A percentile compares a stretch with the other conserved stretches of the same genome.
Conservation (phyloP, 805 yeast species). For the Cyberlindnera sargentensis region DNA sequence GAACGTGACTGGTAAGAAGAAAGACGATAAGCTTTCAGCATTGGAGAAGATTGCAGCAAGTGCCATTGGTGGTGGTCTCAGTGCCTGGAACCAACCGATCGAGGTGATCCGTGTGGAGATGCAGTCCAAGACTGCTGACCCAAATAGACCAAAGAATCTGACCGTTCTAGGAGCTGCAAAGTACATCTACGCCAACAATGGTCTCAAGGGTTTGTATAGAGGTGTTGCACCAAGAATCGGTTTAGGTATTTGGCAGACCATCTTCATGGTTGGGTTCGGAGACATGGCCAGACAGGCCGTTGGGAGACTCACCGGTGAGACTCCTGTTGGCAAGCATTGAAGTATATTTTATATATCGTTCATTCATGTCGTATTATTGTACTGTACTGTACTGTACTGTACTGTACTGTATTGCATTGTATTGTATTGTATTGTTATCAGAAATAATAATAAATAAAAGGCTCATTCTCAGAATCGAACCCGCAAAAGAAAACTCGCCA, state of each 20-base stretch:
- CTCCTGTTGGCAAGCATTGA: conserved; percentile 29
- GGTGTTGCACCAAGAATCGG: conserved; percentile 98
- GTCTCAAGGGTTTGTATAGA: conserved; percentile 84
- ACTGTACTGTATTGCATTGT: no score
- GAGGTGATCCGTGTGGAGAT: conserved; percentile 97
- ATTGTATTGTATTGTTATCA: no score
- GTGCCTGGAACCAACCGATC: conserved; percentile 99
- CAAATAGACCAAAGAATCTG: conserved; percentile 90
- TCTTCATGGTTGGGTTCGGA: conserved; percentile 97
- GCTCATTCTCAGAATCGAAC: no score
- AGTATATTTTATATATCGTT: no score
- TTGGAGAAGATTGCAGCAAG: conserved; percentile 79
- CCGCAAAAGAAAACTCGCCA: no score
- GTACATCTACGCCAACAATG: conserved; percentile 78
- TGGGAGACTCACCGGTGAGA: conserved; percentile 53
- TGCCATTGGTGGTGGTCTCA: conserved; percentile 92
- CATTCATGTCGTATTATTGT: no score
- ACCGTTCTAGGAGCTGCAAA: conserved; percentile 69
- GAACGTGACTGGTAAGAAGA: conserved; percentile 49
- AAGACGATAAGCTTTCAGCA: conserved; percentile 59
- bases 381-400: no score
- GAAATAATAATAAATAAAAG: no score
- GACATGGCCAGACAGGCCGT: conserved; percentile 80
- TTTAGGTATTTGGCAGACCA: conserved; percentile 96
- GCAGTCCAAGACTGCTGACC: conserved; percentile 93